Evolutionary conservation across 257 asterid species (phyloP).

Genomic region (Mentha longifolia): DNA sequence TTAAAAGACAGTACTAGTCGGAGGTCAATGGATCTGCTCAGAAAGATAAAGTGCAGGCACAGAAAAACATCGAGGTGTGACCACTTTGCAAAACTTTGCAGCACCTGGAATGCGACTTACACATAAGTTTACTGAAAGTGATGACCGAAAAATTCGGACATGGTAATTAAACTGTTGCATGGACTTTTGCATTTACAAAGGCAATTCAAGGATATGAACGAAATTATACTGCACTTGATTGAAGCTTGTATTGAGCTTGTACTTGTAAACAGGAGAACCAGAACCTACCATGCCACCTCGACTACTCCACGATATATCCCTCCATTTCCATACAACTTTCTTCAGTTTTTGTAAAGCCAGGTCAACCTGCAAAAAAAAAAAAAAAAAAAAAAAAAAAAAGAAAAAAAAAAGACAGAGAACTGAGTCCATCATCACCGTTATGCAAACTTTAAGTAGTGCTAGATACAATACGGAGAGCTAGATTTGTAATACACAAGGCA

Average conservation of each 20-base stretch:
- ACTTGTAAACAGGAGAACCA: constrained; percentile 31
- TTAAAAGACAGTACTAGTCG: background rate
- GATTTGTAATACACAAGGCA: constrained; percentile 3
- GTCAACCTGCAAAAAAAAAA: constrained; percentile 50
- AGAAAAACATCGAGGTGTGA: constrained; percentile 1
- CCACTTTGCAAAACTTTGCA: constrained; percentile 9
- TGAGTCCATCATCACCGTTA: constrained; percentile 26
- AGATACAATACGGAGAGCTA: constrained; percentile 20
- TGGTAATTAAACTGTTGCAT: background rate
- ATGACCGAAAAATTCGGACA: background rate
- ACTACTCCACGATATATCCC: constrained; percentile 60
- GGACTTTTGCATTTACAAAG: background rate
- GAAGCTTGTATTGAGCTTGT: constrained; percentile 1
- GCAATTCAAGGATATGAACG: background rate
- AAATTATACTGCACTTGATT: constrained; percentile 2
- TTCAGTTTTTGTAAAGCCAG: constrained; percentile 57
- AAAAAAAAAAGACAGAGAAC: too few relatives aligned
- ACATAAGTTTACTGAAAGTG: background rate
- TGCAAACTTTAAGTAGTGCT: constrained; percentile 21
- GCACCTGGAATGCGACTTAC: background rate
- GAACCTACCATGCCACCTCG: constrained; percentile 68
- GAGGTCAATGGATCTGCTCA: background rate
- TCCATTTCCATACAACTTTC: constrained; percentile 54
- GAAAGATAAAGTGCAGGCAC: constrained; percentile 1
- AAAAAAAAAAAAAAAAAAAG: too few relatives aligned